A percentile compares a stretch with the other conserved stretches of the same genome.
These are phyloP conservation scores for Phlebopus sp. DNA, from an alignment of 1,284 basidiomycete species.

Conservation along the genomic window DNA sequence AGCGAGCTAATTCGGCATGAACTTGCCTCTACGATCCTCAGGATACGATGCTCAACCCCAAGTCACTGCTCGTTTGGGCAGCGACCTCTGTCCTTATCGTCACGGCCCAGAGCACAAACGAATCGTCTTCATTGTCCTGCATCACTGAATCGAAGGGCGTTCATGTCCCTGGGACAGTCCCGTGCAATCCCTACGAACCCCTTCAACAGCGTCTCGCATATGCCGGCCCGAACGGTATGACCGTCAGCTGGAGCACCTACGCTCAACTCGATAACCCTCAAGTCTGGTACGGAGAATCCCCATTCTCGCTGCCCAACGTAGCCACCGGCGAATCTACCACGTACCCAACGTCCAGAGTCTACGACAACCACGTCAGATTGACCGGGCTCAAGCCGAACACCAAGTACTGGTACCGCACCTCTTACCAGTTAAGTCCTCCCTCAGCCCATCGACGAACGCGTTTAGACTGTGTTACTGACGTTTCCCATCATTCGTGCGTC, in stretches of 20 bases:
- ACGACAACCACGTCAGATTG: constrained; percentile 28
- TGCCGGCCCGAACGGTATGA: constrained; percentile 26
- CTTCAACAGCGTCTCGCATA: constrained; percentile 26
- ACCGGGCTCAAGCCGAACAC: constrained; percentile 23
- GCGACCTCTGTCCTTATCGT: too few species aligned
- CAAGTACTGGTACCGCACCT: constrained; percentile 28
- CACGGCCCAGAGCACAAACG: too few species aligned
- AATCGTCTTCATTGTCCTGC: constrained; percentile 16
- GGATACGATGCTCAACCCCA: too few species aligned
- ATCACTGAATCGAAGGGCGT: constrained; percentile 27
- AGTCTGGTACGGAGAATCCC: constrained; percentile 26
- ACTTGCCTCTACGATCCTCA: too few species aligned
- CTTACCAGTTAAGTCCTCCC: constrained; percentile 23
- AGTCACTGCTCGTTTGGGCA: too few species aligned
- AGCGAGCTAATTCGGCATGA: too few species aligned
- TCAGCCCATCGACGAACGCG: too few species aligned
- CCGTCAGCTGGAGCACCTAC: constrained; percentile 25
- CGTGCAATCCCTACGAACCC: constrained; percentile 28
- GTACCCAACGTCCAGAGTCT: constrained; percentile 25
- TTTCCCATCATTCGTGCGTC: neutral
- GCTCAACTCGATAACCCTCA: constrained; percentile 21
- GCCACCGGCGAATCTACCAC: constrained; percentile 21
- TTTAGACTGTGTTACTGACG: neutral
- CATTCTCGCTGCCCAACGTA: constrained; percentile 15
- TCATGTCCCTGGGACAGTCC: constrained; percentile 26